Conservation (phyloP, 129 eudicot genomes). For the Flaveria ramosissima region DNA sequence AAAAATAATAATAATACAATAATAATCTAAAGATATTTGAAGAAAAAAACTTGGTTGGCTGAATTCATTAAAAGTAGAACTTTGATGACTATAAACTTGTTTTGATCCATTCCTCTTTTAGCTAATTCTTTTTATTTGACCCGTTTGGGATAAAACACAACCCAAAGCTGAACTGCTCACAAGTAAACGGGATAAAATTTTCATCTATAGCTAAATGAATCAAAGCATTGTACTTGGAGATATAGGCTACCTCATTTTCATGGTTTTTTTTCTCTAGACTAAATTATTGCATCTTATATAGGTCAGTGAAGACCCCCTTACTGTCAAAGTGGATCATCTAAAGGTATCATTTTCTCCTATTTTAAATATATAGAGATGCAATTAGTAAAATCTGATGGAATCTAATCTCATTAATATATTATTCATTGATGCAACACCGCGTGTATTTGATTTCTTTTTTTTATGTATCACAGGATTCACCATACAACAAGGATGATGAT, state of each 20-base stretch:
- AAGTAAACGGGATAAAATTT: neutral
- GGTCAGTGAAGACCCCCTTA: slow-evolving; percentile 93
- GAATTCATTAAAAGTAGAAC: neutral
- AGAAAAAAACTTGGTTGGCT: neutral
- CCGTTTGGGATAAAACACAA: neutral
- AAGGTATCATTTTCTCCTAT: slow-evolving; percentile 50
- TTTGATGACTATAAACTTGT: neutral
- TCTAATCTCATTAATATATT: slow-evolving; percentile 1
- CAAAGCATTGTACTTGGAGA: slow-evolving; percentile 1
- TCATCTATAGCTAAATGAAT: neutral
- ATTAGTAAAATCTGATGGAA: slow-evolving; percentile 7
- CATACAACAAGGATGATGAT: slow-evolving; percentile 87
- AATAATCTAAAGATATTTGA: neutral
- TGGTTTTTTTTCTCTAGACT: neutral
- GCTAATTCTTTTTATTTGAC: neutral
- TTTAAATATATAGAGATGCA: slow-evolving; percentile 2
- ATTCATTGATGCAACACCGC: slow-evolving; percentile 11
- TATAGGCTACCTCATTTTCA: slow-evolving; percentile 1
- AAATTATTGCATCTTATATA: slow-evolving; percentile 30
- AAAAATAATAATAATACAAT: neutral
- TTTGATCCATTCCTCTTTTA: neutral
- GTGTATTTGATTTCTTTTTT: neutral
- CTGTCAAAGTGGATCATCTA: slow-evolving; percentile 86
- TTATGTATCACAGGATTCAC: slow-evolving; percentile 55
- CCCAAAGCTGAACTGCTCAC: neutral